A percentile compares a stretch with the other conserved stretches of the same genome.
These are phyloP conservation scores for Nakazawaea ambrosiae DNA, from an alignment of 805 yeast species.

Conservation along the genomic window DNA sequence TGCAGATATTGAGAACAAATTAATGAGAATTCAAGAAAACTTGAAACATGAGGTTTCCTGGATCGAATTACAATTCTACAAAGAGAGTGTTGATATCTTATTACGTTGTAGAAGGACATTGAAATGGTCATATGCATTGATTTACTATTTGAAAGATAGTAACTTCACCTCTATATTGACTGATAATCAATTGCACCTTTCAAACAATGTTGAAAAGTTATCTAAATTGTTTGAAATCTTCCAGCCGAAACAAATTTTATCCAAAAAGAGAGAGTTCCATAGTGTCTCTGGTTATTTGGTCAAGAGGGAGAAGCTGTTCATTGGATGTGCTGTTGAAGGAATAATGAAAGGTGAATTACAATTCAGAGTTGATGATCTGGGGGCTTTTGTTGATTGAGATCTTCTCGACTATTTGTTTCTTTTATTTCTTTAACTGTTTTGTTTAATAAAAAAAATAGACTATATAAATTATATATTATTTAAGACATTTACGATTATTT, in stretches of 20 bases:
- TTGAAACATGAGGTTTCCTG: slow-evolving; percentile 53
- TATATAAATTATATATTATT: background rate
- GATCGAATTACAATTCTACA: slow-evolving; percentile 82
- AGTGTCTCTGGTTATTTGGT: slow-evolving; percentile 7
- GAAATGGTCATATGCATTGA: slow-evolving; percentile 87
- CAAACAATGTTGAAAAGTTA: slow-evolving; percentile 20
- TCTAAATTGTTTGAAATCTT: slow-evolving; percentile 28
- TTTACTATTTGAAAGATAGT: slow-evolving; percentile 49
- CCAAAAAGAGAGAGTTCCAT: slow-evolving; percentile 17
- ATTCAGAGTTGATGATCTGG: slow-evolving; percentile 5
- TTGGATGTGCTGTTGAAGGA: slow-evolving; percentile 10
- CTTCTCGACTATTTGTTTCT: too few relatives aligned
- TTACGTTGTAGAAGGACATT: slow-evolving; percentile 66
- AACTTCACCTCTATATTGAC: slow-evolving; percentile 60
- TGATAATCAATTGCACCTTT: slow-evolving; percentile 40
- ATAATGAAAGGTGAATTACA: slow-evolving; percentile 4
- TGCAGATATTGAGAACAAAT: slow-evolving; percentile 53
- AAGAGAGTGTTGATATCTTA: slow-evolving; percentile 61
- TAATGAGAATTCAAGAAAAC: slow-evolving; percentile 57
- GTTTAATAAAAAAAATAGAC: too few relatives aligned
- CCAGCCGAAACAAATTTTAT: slow-evolving; percentile 19
- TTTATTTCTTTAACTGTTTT: background rate
- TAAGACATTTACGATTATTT: background rate
- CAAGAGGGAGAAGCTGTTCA: slow-evolving; percentile 9
- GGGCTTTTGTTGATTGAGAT: slow-evolving; percentile 1